These are phyloP conservation scores for Macrolepiota fuliginosa DNA, from an alignment of 768 basidiomycete genomes.

Conservation along the genomic window DNA sequence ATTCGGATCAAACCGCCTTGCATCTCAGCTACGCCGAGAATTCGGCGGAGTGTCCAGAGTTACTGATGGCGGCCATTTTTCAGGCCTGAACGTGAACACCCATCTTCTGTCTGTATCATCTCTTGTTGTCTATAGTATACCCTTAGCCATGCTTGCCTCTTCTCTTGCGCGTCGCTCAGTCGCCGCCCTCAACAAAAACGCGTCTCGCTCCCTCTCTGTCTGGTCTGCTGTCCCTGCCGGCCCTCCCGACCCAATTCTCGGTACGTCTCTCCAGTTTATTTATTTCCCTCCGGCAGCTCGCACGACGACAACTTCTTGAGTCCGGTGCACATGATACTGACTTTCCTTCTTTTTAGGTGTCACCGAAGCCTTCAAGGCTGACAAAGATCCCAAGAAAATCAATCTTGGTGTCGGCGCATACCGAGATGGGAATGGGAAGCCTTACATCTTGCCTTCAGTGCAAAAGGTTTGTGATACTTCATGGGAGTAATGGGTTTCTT, in stretches of 20 bases:
- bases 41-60: constrained; percentile 2
- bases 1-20: constrained; percentile 25
- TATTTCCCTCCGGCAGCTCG: neutral
- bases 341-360: constrained; percentile 50
- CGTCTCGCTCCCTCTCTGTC: constrained; percentile 55
- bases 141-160: constrained; percentile 41
- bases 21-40: constrained; percentile 19
- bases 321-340: constrained; percentile 3
- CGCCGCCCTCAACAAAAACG: constrained; percentile 30
- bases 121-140: constrained; percentile 22
- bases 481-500: neutral
- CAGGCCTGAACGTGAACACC: neutral
- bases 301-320: neutral
- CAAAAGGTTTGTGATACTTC: constrained; percentile 57
- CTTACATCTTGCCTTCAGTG: constrained; percentile 87
- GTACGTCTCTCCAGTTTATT: constrained; percentile 35
- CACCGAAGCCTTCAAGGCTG: constrained; percentile 95
- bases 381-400: constrained; percentile 89
- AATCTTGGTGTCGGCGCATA: constrained; percentile 98
- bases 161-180: constrained; percentile 50
- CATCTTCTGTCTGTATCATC: constrained; percentile 1
- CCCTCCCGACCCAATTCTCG: constrained; percentile 92
- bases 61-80: constrained; percentile 9
- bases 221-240: constrained; percentile 86
- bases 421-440: constrained; percentile 92